Percentiles rank a stretch among this genome's conserved stretches.
Evolutionary conservation across 257 asterid species (phyloP).

Genomic region (Petunia secreta): DNA sequence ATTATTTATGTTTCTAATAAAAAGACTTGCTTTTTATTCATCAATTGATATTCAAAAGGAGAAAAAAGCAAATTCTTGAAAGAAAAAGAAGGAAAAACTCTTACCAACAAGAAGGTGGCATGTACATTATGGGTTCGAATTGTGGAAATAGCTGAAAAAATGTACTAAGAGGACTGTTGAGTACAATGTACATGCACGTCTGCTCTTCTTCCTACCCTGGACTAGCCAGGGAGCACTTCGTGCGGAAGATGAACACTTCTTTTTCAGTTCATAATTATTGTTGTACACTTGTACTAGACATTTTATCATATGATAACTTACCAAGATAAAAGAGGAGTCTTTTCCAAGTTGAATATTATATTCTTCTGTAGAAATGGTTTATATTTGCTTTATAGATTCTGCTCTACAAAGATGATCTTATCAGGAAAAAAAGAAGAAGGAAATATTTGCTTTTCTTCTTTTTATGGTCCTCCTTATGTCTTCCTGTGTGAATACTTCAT

Average conservation of each 20-base stretch:
- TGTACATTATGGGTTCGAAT: background rate
- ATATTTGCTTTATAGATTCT: background rate
- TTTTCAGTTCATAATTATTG: background rate
- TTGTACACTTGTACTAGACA: background rate
- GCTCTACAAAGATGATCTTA: background rate
- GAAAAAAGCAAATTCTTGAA: too few relatives aligned
- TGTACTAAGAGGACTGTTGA: background rate
- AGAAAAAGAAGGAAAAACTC: background rate
- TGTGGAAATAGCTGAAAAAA: background rate
- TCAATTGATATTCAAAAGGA: background rate
- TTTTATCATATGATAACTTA: background rate
- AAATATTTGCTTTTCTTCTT: background rate
- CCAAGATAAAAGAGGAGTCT: slow-evolving; percentile 9
- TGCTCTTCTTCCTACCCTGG: background rate
- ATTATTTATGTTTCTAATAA: background rate
- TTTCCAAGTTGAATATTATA: background rate
- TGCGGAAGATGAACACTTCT: background rate
- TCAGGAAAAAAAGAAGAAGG: too few relatives aligned
- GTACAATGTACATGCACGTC: too few relatives aligned
- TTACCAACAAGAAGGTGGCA: slow-evolving; percentile 3
- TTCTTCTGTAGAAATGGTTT: background rate
- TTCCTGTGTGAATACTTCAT: background rate
- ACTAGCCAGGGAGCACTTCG: background rate
- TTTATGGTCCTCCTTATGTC: background rate
- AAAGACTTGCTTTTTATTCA: background rate